Conservation (phyloP, 352 stramenopile species). For the Phytopythium vexans region DNA sequence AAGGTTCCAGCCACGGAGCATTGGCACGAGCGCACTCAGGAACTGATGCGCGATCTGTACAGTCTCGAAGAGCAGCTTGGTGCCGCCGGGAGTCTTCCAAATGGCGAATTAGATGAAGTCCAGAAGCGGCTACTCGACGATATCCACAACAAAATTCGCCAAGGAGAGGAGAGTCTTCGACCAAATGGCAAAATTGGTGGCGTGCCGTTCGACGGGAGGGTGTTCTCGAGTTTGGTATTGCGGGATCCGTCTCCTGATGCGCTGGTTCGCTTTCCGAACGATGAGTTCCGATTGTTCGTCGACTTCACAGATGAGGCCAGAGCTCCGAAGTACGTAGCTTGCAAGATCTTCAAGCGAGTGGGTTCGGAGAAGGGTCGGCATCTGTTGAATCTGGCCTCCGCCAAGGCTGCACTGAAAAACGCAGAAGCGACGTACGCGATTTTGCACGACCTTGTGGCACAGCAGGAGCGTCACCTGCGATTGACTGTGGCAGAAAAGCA, state of each 20-base stretch:
- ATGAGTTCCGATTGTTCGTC: conserved; percentile 44
- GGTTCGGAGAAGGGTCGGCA: conserved; percentile 23
- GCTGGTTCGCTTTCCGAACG: conserved; percentile 39
- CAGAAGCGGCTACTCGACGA: conserved; percentile 17
- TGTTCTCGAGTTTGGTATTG: conserved; percentile 36
- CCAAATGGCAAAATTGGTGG: background rate
- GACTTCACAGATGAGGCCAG: conserved; percentile 12
- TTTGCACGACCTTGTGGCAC: conserved; percentile 29
- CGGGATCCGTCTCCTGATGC: conserved; percentile 40
- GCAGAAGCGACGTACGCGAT: conserved; percentile 21
- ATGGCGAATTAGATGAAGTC: background rate
- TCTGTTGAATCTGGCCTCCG: conserved; percentile 15
- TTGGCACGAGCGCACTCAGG: conserved; percentile 37
- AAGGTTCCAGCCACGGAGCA: conserved; percentile 25
- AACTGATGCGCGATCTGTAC: conserved; percentile 24
- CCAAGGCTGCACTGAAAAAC: conserved; percentile 15
- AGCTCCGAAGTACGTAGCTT: conserved; percentile 28
- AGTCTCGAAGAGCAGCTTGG: conserved; percentile 23
- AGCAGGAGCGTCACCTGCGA: conserved; percentile 31
- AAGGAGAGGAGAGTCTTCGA: conserved; percentile 18
- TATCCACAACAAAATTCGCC: conserved; percentile 12
- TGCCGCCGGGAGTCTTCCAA: background rate
- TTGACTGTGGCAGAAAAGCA: conserved; percentile 28
- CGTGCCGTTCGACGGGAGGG: conserved; percentile 17
- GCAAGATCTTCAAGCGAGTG: conserved; percentile 53